Conservation (phyloP, 2,329 filamentous ascomycete genomes). For the Phyllosticta citrichinensis region DNA sequence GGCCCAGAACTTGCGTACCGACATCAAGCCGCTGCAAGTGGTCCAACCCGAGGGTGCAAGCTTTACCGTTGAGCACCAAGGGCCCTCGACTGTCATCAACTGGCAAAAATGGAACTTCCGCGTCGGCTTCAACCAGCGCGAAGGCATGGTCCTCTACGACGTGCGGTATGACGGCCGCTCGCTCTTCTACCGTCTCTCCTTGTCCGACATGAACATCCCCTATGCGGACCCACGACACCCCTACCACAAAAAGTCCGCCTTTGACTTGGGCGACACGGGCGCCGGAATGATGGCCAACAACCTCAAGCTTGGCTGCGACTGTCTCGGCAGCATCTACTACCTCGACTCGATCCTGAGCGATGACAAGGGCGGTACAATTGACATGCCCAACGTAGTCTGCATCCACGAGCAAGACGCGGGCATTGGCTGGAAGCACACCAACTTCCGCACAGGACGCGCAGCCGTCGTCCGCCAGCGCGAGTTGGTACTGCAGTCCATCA, state of each 20-base stretch:
- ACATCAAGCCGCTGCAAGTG: constrained; percentile 55
- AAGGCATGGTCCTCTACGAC: constrained; percentile 60
- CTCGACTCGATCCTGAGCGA: constrained; percentile 49
- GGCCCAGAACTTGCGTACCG: constrained; percentile 48
- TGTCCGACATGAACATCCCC: constrained; percentile 58
- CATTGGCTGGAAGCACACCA: constrained; percentile 62
- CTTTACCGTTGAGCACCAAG: constrained; percentile 44
- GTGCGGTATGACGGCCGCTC: constrained; percentile 53
- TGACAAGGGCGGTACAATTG: constrained; percentile 47
- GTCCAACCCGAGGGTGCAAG: constrained; percentile 56
- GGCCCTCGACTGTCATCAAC: constrained; percentile 45
- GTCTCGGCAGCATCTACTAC: constrained; percentile 60
- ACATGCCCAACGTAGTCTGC: constrained; percentile 58
- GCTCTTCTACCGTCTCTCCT: constrained; percentile 55
- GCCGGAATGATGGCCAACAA: constrained; percentile 61
- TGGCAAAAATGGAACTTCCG: constrained; percentile 67
- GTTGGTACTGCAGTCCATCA: constrained; percentile 59
- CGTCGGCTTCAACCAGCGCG: constrained; percentile 58
- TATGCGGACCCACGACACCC: constrained; percentile 56
- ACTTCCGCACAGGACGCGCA: constrained; percentile 56
- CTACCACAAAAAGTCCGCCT: constrained; percentile 60
- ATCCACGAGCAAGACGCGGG: constrained; percentile 62
- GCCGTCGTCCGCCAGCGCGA: constrained; percentile 55
- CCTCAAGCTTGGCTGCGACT: constrained; percentile 60
- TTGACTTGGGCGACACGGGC: constrained; percentile 58